Conservation (phyloP, 768 basidiomycete species). For the Sporobolomyces roseus region DNA sequence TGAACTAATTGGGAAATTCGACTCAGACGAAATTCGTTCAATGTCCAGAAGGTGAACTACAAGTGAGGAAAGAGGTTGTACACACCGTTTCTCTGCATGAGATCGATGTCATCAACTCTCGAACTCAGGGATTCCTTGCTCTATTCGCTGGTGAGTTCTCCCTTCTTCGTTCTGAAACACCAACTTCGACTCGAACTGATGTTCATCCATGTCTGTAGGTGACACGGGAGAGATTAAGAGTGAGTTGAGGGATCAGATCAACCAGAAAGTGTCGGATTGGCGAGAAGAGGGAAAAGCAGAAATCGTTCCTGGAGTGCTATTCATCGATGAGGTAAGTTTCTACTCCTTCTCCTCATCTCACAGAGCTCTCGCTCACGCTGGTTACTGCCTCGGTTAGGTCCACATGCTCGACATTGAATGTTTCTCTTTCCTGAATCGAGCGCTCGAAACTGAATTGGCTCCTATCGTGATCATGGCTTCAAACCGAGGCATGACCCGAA, state of each 20-base stretch:
- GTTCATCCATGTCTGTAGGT: constrained; percentile 54
- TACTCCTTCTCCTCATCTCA: neutral
- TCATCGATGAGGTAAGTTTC: constrained; percentile 71
- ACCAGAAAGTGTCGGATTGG: constrained; percentile 95
- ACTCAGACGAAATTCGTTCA: constrained; percentile 91
- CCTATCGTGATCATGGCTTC: constrained; percentile 98
- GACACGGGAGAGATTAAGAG: constrained; percentile 99
- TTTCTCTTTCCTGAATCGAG: constrained; percentile 96
- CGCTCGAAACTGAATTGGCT: constrained; percentile 85
- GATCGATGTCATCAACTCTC: constrained; percentile 98
- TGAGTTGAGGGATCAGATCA: constrained; percentile 91
- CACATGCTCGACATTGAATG: constrained; percentile 99
- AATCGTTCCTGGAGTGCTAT: constrained; percentile 89
- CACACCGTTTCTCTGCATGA: constrained; percentile 97
- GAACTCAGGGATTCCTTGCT: constrained; percentile 96
- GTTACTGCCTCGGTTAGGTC: constrained; percentile 52
- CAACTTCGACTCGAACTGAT: no score
- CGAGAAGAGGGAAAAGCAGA: constrained; percentile 97
- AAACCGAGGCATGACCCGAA: constrained; percentile 89
- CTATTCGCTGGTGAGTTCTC: constrained; percentile 54
- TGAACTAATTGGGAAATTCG: neutral
- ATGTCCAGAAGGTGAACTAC: constrained; percentile 95
- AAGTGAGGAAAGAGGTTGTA: constrained; percentile 93
- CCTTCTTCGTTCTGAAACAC: neutral
- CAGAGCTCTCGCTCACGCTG: neutral